These are phyloP conservation scores for Eutypa lata DNA, from an alignment of 2,329 filamentous ascomycete genomes.

Conservation along the genomic window DNA sequence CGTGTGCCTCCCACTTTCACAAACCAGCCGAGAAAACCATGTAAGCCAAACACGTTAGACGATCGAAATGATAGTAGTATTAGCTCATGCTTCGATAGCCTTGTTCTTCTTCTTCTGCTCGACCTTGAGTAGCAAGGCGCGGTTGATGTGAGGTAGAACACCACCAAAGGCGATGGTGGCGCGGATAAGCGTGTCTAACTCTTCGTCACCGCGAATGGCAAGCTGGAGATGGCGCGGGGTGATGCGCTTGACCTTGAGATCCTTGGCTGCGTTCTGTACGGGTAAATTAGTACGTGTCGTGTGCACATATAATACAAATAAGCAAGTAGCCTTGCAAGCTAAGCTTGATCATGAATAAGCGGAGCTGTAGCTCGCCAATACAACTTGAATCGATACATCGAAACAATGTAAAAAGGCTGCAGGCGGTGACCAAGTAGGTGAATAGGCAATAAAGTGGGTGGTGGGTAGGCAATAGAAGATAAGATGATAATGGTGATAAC, in stretches of 20 bases:
- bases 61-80: not conserved
- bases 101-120: constrained; percentile 93
- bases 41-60: not conserved
- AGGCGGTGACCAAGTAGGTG: not conserved
- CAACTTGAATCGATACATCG: no score
- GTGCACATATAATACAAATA: not conserved
- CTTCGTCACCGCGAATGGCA: constrained; percentile 96
- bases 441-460: constrained; percentile 5
- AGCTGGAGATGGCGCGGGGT: constrained; percentile 96
- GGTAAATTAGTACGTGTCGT: constrained; percentile 13
- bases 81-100: constrained; percentile 41
- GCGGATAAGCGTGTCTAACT: constrained; percentile 94
- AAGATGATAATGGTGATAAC: constrained; percentile 32
- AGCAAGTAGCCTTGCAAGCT: not conserved
- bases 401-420: not conserved
- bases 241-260: constrained; percentile 99
- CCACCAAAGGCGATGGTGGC: constrained; percentile 98
- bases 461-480: constrained; percentile 10
- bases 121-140: constrained; percentile 90
- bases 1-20: not conserved
- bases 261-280: constrained; percentile 86
- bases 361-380: not conserved
- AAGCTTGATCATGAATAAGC: not conserved
- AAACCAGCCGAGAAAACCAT: not conserved
- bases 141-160: constrained; percentile 98